Conservation (phyloP, 83 land plant genomes). For the Picea abies region DNA sequence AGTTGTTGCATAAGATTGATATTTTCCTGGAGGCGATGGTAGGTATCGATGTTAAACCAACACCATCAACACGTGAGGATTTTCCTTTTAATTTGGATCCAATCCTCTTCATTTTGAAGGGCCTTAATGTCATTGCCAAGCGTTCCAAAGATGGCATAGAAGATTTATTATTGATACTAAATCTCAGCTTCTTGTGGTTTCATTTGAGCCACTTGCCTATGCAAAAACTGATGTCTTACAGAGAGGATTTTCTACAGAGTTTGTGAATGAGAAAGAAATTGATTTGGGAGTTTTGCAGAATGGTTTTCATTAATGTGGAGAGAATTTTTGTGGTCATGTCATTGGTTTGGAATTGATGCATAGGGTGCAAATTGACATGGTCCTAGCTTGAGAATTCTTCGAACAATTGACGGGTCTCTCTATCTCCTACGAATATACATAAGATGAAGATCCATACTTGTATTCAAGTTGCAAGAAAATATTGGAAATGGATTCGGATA, state of each 20-base stretch:
- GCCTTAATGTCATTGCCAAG: slow-evolving; percentile 58
- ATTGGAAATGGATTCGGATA: slow-evolving; percentile 72
- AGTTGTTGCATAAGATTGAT: slow-evolving; percentile 49
- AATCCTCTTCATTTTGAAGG: slow-evolving; percentile 66
- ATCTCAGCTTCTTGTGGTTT: slow-evolving; percentile 64
- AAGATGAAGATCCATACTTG: slow-evolving; percentile 76
- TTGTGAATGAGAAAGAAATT: slow-evolving; percentile 90
- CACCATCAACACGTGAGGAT: neutral
- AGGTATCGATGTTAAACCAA: slow-evolving; percentile 3
- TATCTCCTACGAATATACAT: slow-evolving; percentile 74
- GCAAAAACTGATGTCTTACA: slow-evolving; percentile 59
- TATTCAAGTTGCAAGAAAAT: slow-evolving; percentile 79
- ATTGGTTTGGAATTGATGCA: too few relatives aligned
- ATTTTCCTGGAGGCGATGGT: slow-evolving; percentile 43
- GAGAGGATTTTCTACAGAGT: slow-evolving; percentile 79
- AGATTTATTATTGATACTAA: slow-evolving; percentile 41
- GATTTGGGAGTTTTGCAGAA: slow-evolving; percentile 88
- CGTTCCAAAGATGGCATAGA: slow-evolving; percentile 50
- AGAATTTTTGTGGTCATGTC: slow-evolving; percentile 72
- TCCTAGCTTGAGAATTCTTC: slow-evolving; percentile 71
- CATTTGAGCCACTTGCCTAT: slow-evolving; percentile 67
- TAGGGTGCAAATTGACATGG: slow-evolving; percentile 46
- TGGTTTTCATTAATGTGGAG: slow-evolving; percentile 92
- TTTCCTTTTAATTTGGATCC: slow-evolving; percentile 21
- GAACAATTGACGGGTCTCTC: slow-evolving; percentile 66